Evolutionary conservation across 1,284 basidiomycete genomes (phyloP).

Genomic region (Fomitopsis palustris): DNA sequence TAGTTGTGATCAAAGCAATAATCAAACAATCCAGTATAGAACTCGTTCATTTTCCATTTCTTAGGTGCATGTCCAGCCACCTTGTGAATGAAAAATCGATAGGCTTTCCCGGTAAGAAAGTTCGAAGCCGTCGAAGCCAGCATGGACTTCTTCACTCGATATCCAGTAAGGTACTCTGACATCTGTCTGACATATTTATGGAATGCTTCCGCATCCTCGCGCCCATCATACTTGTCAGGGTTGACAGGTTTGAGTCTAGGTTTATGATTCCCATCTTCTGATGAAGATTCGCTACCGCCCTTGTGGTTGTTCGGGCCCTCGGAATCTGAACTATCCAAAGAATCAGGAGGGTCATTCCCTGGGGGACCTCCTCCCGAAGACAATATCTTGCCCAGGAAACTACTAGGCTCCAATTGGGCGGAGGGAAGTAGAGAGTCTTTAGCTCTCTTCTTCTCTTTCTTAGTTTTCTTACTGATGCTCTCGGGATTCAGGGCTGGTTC

Average conservation of each 20-base stretch:
- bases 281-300: too few species aligned
- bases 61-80: slow-evolving; percentile 19
- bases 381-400: neutral
- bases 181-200: slow-evolving; percentile 6
- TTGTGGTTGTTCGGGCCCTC: neutral
- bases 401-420: neutral
- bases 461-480: neutral
- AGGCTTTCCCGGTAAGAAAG: slow-evolving; percentile 33
- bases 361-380: neutral
- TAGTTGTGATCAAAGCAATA: slow-evolving; percentile 42
- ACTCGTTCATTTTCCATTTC: slow-evolving; percentile 17
- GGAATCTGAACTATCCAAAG: neutral
- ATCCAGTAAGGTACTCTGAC: slow-evolving; percentile 7
- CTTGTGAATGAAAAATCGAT: slow-evolving; percentile 35
- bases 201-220: slow-evolving; percentile 2
- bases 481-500: too few species aligned
- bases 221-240: slow-evolving; percentile 3
- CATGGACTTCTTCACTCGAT: neutral
- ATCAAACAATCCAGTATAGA: slow-evolving; percentile 38
- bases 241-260: slow-evolving; percentile 6
- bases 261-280: neutral
- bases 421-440: neutral
- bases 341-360: neutral
- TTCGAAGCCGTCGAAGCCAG: slow-evolving; percentile 3
- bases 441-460: neutral